Conservation (phyloP, 2,329 filamentous ascomycete genomes). For the Fusarium sp. region DNA sequence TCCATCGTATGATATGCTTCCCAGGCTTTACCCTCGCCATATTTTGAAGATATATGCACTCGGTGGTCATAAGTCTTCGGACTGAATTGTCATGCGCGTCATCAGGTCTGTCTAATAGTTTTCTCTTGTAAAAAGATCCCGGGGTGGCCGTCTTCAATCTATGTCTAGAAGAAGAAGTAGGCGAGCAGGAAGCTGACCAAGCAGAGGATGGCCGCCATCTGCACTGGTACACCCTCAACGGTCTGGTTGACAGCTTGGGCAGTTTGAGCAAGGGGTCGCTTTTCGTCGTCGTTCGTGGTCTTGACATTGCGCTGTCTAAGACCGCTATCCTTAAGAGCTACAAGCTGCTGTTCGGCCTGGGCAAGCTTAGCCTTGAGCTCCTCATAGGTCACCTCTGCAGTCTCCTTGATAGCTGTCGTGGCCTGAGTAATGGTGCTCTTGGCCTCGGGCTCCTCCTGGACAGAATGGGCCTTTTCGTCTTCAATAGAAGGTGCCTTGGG, state of each 20-base stretch:
- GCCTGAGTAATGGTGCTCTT: conserved; percentile 55
- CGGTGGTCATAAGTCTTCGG: conserved; percentile 25
- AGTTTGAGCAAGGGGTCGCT: conserved; percentile 63
- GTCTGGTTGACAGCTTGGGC: conserved; percentile 70
- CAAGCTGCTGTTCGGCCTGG: conserved; percentile 81
- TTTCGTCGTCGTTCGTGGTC: conserved; percentile 64
- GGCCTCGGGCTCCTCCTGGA: conserved; percentile 47
- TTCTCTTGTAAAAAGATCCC: conserved; percentile 27
- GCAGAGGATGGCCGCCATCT: conserved; percentile 86
- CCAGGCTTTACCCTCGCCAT: conserved; percentile 25
- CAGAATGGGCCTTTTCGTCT: conserved; percentile 45
- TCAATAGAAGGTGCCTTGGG: conserved; percentile 52
- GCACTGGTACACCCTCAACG: conserved; percentile 85
- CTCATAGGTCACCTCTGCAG: conserved; percentile 61
- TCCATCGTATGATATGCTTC: conserved; percentile 37
- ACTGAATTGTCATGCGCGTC: conserved; percentile 39
- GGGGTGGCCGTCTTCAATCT: conserved; percentile 8
- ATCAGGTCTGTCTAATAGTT: conserved; percentile 40
- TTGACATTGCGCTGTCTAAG: conserved; percentile 84
- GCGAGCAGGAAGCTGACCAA: conserved; percentile 93
- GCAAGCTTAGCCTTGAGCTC: conserved; percentile 81
- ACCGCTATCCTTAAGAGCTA: conserved; percentile 78
- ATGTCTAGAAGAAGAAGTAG: conserved; percentile 91
- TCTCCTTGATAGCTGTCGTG: conserved; percentile 65
- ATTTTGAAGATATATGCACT: conserved; percentile 32